Conservation (phyloP, 2,329 filamentous ascomycete genomes). For the Apiospora kogelbergensis region DNA sequence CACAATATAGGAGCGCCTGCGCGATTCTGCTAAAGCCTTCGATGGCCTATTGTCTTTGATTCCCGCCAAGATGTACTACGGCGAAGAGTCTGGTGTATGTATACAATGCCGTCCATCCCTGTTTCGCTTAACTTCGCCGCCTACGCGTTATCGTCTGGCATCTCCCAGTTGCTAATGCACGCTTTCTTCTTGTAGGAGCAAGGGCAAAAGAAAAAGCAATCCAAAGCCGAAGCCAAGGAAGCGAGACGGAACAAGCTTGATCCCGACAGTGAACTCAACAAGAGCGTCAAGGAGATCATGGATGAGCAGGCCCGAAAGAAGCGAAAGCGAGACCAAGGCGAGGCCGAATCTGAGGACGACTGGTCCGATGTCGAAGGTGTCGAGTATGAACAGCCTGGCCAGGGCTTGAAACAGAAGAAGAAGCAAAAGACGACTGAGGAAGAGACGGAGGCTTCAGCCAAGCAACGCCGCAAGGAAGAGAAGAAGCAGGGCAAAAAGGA, state of each 20-base stretch:
- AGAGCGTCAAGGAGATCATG: slow-evolving; percentile 87
- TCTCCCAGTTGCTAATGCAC: slow-evolving; percentile 18
- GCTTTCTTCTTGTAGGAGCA: slow-evolving; percentile 58
- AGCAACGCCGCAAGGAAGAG: slow-evolving; percentile 47
- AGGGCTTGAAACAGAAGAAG: slow-evolving; percentile 62
- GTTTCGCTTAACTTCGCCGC: neutral
- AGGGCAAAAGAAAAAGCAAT: slow-evolving; percentile 93
- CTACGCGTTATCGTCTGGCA: slow-evolving; percentile 5
- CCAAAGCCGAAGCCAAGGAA: slow-evolving; percentile 80
- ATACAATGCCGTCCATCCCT: slow-evolving; percentile 13
- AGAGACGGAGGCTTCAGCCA: slow-evolving; percentile 50
- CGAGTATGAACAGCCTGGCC: slow-evolving; percentile 59
- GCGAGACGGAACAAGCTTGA: slow-evolving; percentile 88
- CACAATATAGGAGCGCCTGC: slow-evolving; percentile 51
- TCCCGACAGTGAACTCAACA: slow-evolving; percentile 78
- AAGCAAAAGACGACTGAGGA: slow-evolving; percentile 38
- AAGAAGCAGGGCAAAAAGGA: slow-evolving; percentile 52
- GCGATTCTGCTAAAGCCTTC: slow-evolving; percentile 70
- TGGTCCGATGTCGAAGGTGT: slow-evolving; percentile 49
- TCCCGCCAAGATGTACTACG: slow-evolving; percentile 88
- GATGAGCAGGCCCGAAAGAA: slow-evolving; percentile 78
- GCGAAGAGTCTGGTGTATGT: slow-evolving; percentile 79
- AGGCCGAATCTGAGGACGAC: slow-evolving; percentile 46
- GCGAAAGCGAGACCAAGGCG: slow-evolving; percentile 61
- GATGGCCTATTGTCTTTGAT: slow-evolving; percentile 85